phyloP scores from a whole-genome alignment of 106 monocot species.

The Amphibolis antarctica region DNA sequence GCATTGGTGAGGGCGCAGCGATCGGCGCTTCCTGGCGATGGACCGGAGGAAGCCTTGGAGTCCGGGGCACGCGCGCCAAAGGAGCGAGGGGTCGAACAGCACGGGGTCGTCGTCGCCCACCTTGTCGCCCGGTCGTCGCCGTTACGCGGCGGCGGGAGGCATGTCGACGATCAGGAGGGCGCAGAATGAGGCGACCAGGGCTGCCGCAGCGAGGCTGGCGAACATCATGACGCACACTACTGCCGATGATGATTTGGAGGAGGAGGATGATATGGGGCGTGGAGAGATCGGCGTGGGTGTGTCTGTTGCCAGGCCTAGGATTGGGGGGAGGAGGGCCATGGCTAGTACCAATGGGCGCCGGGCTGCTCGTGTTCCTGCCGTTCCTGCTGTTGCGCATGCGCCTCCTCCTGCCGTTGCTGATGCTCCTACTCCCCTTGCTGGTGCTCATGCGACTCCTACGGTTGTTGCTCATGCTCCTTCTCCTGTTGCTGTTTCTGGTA shows the following conservation, averaged over 20 bases:
- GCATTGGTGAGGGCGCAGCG: not conserved
- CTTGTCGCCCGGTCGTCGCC: not conserved
- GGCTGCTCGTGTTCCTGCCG: too few relatives aligned
- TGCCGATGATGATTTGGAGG: constrained; percentile 6
- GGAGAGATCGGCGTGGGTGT: not conserved
- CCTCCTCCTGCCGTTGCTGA: too few relatives aligned
- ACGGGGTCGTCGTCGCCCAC: constrained; percentile 8
- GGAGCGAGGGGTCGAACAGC: constrained; percentile 8
- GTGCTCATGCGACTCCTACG: too few relatives aligned
- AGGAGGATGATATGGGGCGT: constrained; percentile 1
- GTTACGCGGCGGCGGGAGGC: not conserved
- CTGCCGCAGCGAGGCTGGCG: constrained; percentile 9
- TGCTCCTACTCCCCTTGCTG: too few relatives aligned
- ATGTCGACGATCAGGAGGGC: constrained; percentile 13
- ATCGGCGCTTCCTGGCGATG: not conserved
- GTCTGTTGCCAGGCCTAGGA: not conserved
- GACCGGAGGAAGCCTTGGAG: constrained; percentile 7
- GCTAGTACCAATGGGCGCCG: not conserved
- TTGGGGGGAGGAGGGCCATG: not conserved
- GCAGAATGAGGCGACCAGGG: constrained; percentile 14
- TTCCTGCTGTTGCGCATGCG: too few relatives aligned
- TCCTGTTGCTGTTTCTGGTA: not conserved
- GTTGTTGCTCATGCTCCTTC: too few relatives aligned
- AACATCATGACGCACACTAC: constrained; percentile 10
- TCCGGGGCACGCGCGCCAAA: constrained; percentile 5